Percentiles rank a stretch among this genome's conserved stretches.
These are phyloP conservation scores for Albugo laibachii DNA, from an alignment of 352 stramenopile species.

Conservation along the genomic window DNA sequence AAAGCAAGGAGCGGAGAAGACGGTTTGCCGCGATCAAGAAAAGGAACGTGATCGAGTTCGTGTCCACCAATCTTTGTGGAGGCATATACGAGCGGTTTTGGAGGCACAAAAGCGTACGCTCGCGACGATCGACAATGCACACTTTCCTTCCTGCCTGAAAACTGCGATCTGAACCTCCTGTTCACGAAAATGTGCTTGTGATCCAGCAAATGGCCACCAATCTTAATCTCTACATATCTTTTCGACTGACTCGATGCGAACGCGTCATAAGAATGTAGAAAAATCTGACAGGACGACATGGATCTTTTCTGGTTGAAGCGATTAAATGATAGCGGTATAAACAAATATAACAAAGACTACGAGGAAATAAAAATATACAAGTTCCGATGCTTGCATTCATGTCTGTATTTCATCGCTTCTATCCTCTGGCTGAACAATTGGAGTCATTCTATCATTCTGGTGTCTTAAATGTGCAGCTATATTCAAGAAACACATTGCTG, in stretches of 20 bases:
- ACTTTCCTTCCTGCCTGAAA: conserved; percentile 7
- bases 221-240: conserved; percentile 47
- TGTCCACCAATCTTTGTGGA: conserved; percentile 62
- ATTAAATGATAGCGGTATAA: too few relatives aligned
- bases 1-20: conserved; percentile 36
- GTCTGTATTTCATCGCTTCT: too few relatives aligned
- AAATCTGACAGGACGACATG: conserved; percentile 16
- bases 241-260: conserved; percentile 1
- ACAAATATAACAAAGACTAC: too few relatives aligned
- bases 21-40: conserved; percentile 29
- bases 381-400: too few relatives aligned
- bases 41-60: conserved; percentile 52
- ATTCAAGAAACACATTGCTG: too few relatives aligned
- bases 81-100: conserved; percentile 26
- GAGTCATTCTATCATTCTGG: too few relatives aligned
- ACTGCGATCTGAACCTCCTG: neutral
- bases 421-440: too few relatives aligned
- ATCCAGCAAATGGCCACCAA: conserved; percentile 41
- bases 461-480: too few relatives aligned
- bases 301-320: conserved; percentile 5
- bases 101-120: conserved; percentile 16
- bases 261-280: conserved; percentile 34
- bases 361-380: too few relatives aligned
- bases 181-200: conserved; percentile 21
- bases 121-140: conserved; percentile 14